phyloP scores from a whole-genome alignment of 495 filamentous ascomycete species.

The Penicillium desertorum region DNA sequence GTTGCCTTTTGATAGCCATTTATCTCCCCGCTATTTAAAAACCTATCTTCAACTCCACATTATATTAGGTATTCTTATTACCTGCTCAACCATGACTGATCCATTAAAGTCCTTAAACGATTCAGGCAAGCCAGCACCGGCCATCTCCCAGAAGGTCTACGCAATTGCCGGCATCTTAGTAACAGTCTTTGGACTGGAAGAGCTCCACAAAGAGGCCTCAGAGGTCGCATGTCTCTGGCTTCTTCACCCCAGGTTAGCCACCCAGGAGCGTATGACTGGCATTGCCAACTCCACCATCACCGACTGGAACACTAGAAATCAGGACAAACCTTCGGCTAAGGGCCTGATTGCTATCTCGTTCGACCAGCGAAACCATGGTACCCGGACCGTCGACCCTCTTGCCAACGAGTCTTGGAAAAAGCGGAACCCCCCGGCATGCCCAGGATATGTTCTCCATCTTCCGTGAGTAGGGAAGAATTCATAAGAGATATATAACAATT shows the following conservation, averaged over 20 bases:
- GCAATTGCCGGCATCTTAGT: slow-evolving; percentile 74
- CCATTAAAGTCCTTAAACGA: slow-evolving; percentile 37
- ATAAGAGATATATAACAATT: not conserved
- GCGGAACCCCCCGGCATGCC: slow-evolving; percentile 79
- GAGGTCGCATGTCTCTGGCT: slow-evolving; percentile 79
- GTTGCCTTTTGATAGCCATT: not conserved
- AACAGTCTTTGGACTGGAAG: slow-evolving; percentile 75
- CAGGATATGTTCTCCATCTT: slow-evolving; percentile 80
- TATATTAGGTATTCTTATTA: not conserved
- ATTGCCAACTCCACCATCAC: slow-evolving; percentile 55
- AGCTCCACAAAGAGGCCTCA: slow-evolving; percentile 53
- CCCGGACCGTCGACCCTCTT: slow-evolving; percentile 55
- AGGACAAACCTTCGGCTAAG: slow-evolving; percentile 26
- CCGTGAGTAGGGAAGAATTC: slow-evolving; percentile 37
- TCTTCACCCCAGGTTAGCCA: slow-evolving; percentile 72
- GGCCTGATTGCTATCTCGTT: slow-evolving; percentile 78
- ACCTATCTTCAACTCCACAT: not conserved
- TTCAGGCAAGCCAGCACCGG: slow-evolving; percentile 24
- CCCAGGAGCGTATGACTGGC: slow-evolving; percentile 66
- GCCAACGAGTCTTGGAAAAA: slow-evolving; percentile 74
- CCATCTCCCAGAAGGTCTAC: slow-evolving; percentile 60
- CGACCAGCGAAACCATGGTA: slow-evolving; percentile 89
- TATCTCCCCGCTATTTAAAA: slow-evolving; percentile 1
- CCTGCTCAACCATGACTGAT: slow-evolving; percentile 33
- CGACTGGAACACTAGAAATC: slow-evolving; percentile 54